Conservation (phyloP, 177 flowering plant genomes). For the Tripterygium wilfordii region DNA sequence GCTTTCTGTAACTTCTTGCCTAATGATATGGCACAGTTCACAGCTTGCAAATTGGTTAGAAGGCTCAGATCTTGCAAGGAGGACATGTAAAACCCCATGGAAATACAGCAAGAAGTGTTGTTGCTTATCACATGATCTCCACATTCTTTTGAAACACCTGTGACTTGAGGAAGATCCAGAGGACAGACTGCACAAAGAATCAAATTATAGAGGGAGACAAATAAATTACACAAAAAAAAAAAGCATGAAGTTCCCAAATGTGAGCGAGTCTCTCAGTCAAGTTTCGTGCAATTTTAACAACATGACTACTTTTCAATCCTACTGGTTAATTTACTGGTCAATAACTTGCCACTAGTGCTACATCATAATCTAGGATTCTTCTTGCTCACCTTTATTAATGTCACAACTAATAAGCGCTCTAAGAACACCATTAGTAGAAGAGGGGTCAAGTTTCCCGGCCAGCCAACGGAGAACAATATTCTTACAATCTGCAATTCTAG, state of each 20-base stretch:
- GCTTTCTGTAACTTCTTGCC: conserved; percentile 18
- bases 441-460: conserved; percentile 18
- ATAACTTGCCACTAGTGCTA: too few relatives aligned
- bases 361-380: not conserved
- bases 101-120: conserved; percentile 14
- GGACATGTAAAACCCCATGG: conserved; percentile 13
- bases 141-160: conserved; percentile 6
- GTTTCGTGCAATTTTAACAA: too few relatives aligned
- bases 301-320: too few relatives aligned
- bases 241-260: too few relatives aligned
- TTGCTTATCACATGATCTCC: conserved; percentile 5
- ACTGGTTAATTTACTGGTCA: too few relatives aligned
- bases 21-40: conserved; percentile 19
- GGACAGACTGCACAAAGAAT: conserved; percentile 17
- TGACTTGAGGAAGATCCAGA: conserved; percentile 10
- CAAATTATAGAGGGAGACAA: too few relatives aligned
- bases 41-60: conserved; percentile 21
- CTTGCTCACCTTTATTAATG: conserved; percentile 12
- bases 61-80: conserved; percentile 16
- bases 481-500: conserved; percentile 11
- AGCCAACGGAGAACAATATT: conserved; percentile 18
- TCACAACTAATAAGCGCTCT: conserved; percentile 22
- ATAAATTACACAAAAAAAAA: too few relatives aligned
- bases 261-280: too few relatives aligned
- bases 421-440: conserved; percentile 14